Percentiles rank a stretch among this genome's conserved stretches.
phyloP scores from a whole-genome alignment of 371 early-diverging fungal genomes.

The Mortierella sp. region DNA sequence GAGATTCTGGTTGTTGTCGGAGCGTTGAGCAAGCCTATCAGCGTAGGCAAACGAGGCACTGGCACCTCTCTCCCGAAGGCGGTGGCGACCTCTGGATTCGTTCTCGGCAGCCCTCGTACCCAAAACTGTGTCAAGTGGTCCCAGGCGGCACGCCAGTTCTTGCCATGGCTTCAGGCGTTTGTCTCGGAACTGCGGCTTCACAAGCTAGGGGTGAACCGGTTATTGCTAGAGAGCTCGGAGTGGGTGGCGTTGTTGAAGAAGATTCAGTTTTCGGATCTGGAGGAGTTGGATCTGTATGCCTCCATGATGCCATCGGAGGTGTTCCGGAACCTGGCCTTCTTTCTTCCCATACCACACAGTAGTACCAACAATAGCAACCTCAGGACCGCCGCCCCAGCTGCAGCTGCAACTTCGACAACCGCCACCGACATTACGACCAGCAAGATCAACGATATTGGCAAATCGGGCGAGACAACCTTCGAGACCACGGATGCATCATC shows the following conservation, averaged over 20 bases:
- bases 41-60: not conserved
- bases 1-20: conserved; percentile 17
- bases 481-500: not conserved
- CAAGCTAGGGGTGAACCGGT: conserved; percentile 20
- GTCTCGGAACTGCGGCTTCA: conserved; percentile 20
- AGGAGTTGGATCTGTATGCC: conserved; percentile 1
- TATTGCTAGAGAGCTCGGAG: not conserved
- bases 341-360: not conserved
- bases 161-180: conserved; percentile 22
- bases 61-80: not conserved
- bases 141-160: conserved; percentile 15
- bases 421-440: not conserved
- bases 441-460: not conserved
- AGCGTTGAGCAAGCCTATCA: not conserved
- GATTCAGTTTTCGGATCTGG: conserved; percentile 1
- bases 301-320: conserved; percentile 9
- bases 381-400: not conserved
- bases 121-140: conserved; percentile 5
- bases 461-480: not conserved
- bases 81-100: conserved; percentile 6
- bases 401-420: not conserved
- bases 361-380: not conserved
- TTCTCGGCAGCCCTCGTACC: not conserved
- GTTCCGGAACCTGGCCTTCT: not conserved
- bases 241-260: not conserved